Evolutionary conservation across 768 basidiomycete genomes (phyloP).

Genomic region (Suillus tomentosus): DNA sequence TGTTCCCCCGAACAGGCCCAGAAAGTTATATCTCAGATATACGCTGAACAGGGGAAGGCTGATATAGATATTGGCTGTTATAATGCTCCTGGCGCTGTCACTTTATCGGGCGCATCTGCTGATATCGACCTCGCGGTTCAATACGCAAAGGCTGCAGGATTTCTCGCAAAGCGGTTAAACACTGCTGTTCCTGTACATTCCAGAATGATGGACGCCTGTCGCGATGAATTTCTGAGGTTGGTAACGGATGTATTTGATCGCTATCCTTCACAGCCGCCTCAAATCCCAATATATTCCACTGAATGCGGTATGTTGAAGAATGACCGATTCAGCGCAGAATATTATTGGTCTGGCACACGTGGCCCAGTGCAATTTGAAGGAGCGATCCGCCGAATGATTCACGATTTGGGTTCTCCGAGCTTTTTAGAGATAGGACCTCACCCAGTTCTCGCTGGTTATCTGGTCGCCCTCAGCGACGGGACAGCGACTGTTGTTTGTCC

Average conservation of each 20-base stretch:
- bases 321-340: slow-evolving; percentile 34
- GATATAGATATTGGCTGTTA: slow-evolving; percentile 44
- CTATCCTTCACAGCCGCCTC: slow-evolving; percentile 25
- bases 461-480: neutral
- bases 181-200: slow-evolving; percentile 40
- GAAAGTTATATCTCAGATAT: slow-evolving; percentile 23
- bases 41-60: slow-evolving; percentile 7
- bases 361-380: slow-evolving; percentile 40
- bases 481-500: slow-evolving; percentile 2
- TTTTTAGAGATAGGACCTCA: slow-evolving; percentile 25
- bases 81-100: slow-evolving; percentile 41
- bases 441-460: slow-evolving; percentile 5
- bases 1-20: slow-evolving; percentile 34
- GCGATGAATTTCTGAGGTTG: slow-evolving; percentile 25
- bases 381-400: slow-evolving; percentile 33
- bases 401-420: slow-evolving; percentile 20
- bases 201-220: slow-evolving; percentile 39
- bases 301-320: slow-evolving; percentile 28
- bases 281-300: slow-evolving; percentile 40
- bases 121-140: slow-evolving; percentile 34
- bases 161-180: slow-evolving; percentile 25
- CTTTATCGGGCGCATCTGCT: slow-evolving; percentile 36
- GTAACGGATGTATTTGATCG: slow-evolving; percentile 38
- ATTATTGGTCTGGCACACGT: slow-evolving; percentile 44
- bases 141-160: slow-evolving; percentile 10